Conservation (phyloP, 129 eudicot genomes). For the Mikania micrantha region DNA sequence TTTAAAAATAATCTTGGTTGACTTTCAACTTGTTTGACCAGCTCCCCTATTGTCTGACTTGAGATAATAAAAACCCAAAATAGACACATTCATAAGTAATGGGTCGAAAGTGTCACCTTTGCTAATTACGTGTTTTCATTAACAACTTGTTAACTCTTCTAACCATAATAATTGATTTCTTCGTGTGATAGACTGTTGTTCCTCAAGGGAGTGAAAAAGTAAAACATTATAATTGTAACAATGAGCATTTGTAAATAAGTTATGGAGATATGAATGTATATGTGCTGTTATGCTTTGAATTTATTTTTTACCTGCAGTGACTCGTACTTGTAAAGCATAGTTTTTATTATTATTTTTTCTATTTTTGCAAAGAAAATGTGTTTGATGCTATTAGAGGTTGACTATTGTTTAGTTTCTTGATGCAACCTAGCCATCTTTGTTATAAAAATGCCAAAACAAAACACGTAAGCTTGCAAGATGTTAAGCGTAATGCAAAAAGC, state of each 20-base stretch:
- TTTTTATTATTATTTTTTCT: neutral
- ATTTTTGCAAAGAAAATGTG: neutral
- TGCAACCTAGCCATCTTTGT: no score
- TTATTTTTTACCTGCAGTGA: neutral
- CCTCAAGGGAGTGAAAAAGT: neutral
- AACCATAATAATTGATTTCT: neutral
- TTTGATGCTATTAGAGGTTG: neutral
- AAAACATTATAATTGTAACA: neutral
- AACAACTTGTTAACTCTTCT: neutral
- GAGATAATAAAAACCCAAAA: neutral
- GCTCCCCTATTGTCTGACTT: neutral
- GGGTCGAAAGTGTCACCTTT: neutral
- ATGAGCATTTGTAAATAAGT: neutral
- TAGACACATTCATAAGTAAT: neutral
- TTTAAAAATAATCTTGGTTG: neutral
- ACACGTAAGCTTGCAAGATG: neutral
- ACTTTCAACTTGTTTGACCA: neutral
- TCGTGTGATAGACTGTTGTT: neutral
- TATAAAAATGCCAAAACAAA: neutral
- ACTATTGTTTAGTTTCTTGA: neutral
- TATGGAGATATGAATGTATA: neutral
- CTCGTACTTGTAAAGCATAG: neutral
- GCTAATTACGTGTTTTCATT: neutral
- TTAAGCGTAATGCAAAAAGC: neutral
- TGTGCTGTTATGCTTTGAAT: neutral